phyloP scores from a whole-genome alignment of 345 rosid genomes.

The Citrus glauca region DNA sequence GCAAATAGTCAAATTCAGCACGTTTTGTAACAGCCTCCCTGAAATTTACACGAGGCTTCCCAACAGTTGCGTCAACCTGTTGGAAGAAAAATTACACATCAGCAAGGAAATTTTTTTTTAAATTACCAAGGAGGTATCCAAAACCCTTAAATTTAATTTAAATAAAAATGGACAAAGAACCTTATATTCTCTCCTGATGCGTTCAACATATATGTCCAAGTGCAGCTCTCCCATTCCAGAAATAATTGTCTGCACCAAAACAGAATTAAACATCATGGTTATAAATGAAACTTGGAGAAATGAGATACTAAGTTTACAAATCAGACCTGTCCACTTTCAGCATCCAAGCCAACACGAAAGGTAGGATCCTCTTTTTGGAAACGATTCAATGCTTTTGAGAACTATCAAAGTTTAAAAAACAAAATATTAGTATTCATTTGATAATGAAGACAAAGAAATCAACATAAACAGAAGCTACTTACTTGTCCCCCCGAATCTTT shows the following conservation, averaged over 20 bases:
- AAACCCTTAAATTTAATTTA: neutral
- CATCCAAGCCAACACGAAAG: slow-evolving; percentile 96
- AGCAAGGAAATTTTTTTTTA: neutral
- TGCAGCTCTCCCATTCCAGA: slow-evolving; percentile 99
- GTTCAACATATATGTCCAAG: slow-evolving; percentile 93
- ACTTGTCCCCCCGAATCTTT: slow-evolving; percentile 99
- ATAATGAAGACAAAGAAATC: neutral
- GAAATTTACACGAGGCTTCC: slow-evolving; percentile 97
- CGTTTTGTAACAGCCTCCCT: slow-evolving; percentile 90
- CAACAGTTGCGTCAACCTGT: slow-evolving; percentile 95
- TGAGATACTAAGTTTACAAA: neutral
- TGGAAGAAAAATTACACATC: neutral
- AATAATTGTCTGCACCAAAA: slow-evolving; percentile 73
- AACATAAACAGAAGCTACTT: slow-evolving; percentile 22
- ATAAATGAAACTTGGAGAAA: neutral
- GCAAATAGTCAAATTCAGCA: slow-evolving; percentile 92
- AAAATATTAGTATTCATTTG: slow-evolving; percentile 5
- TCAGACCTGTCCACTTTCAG: slow-evolving; percentile 93
- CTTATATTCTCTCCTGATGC: slow-evolving; percentile 94
- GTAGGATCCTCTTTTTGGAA: slow-evolving; percentile 98
- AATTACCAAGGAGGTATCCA: neutral
- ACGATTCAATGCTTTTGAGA: slow-evolving; percentile 95
- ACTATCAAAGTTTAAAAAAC: slow-evolving; percentile 37
- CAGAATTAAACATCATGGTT: slow-evolving; percentile 2
- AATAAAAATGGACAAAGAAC: slow-evolving; percentile 29